phyloP scores from a whole-genome alignment of 352 stramenopile genomes.

The Phytopythium aichiense region DNA sequence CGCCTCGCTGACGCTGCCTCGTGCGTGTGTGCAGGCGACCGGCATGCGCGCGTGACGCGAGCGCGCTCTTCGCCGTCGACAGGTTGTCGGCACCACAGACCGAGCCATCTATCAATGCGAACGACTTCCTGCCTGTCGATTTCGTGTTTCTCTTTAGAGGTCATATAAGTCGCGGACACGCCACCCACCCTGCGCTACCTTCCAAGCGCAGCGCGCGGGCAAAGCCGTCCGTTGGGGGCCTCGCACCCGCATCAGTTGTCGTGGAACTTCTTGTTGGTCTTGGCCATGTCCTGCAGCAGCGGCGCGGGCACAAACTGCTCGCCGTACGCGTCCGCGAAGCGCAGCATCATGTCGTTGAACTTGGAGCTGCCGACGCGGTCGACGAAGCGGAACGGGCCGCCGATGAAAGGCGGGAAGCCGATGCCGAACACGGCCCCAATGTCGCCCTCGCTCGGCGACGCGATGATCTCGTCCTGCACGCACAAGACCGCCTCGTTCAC shows the following conservation, averaged over 20 bases:
- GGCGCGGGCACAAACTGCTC: constrained; percentile 95
- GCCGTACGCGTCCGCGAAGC: constrained; percentile 94
- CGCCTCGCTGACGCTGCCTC: background rate
- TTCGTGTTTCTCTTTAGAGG: background rate
- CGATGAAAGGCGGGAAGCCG: constrained; percentile 97
- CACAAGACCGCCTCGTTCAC: constrained; percentile 98
- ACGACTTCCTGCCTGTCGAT: background rate
- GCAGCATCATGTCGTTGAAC: constrained; percentile 96
- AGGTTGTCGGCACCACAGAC: background rate
- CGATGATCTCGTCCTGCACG: constrained; percentile 97
- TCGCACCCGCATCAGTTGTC: constrained; percentile 33
- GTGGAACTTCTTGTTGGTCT: constrained; percentile 98
- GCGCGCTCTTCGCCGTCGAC: no score
- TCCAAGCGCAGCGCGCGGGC: background rate
- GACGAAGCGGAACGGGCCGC: constrained; percentile 96
- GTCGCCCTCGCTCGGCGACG: constrained; percentile 94
- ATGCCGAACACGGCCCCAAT: constrained; percentile 99
- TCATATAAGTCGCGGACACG: background rate
- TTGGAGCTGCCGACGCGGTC: constrained; percentile 92
- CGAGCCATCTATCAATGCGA: background rate
- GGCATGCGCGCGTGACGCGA: background rate
- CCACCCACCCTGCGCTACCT: background rate
- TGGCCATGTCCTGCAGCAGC: constrained; percentile 96
- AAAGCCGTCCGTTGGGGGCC: background rate
- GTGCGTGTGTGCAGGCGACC: background rate